Evolutionary conservation across 2,329 filamentous ascomycete genomes (phyloP).

Genomic region (Phoma sp.): DNA sequence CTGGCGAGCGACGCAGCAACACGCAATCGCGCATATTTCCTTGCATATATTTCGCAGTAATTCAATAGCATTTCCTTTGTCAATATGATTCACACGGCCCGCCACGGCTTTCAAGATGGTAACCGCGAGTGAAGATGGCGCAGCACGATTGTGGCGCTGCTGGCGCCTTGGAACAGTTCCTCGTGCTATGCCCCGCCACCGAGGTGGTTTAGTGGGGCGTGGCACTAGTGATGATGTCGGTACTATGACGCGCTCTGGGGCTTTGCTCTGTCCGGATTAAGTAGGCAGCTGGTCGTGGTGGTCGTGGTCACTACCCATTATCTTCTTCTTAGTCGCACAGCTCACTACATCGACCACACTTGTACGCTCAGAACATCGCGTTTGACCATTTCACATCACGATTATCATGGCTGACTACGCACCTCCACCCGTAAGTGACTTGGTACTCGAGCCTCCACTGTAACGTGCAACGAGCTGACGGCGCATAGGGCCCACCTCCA

Average conservation of each 20-base stretch:
- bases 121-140: neutral
- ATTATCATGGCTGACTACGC: conserved; percentile 43
- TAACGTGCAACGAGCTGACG: conserved; percentile 16
- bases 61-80: conserved; percentile 16
- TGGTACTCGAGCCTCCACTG: neutral
- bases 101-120: neutral
- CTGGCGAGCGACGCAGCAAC: conserved; percentile 6
- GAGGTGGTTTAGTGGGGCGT: conserved; percentile 5
- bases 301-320: neutral
- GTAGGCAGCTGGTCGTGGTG: neutral
- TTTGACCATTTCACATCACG: neutral
- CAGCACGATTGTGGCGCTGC: conserved; percentile 7
- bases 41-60: conserved; percentile 36
- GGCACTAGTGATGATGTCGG: conserved; percentile 14
- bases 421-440: conserved; percentile 40
- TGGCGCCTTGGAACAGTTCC: neutral
- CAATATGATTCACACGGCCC: neutral
- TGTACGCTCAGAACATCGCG: neutral
- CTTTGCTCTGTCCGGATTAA: neutral
- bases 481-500: conserved; percentile 58
- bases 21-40: conserved; percentile 5
- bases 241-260: conserved; percentile 29
- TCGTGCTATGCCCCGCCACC: conserved; percentile 12
- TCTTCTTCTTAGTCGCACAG: no score
- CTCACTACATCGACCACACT: neutral